Conservation (phyloP, 2,329 filamentous ascomycete genomes). For the Tolypocladium nubicola region DNA sequence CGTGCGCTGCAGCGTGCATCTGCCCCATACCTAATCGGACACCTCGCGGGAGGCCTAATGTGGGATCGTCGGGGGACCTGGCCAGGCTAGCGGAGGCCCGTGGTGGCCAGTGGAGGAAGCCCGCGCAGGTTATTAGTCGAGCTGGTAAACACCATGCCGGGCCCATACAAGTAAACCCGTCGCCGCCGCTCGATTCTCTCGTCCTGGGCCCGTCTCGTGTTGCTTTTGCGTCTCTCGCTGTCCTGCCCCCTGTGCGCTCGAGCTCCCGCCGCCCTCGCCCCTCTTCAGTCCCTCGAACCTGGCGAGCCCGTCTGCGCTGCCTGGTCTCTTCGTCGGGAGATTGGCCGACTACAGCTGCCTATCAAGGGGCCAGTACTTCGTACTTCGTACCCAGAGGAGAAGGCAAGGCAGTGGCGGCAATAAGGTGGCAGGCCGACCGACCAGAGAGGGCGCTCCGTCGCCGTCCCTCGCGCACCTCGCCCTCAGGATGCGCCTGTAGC, state of each 20-base stretch:
- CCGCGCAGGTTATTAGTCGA: neutral
- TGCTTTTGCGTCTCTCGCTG: neutral
- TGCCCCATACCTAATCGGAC: neutral
- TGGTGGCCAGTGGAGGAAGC: neutral
- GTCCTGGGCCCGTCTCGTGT: neutral
- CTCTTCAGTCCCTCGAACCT: neutral
- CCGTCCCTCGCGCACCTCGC: neutral
- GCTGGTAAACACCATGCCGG: neutral
- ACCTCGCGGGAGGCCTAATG: constrained; percentile 2
- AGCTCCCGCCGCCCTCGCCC: neutral
- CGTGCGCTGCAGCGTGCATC: neutral
- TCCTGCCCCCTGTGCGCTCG: neutral
- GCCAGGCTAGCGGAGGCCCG: neutral
- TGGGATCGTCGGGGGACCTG: constrained; percentile 3
- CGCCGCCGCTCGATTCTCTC: neutral
- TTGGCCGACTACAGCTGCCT: neutral
- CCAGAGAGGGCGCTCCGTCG: neutral
- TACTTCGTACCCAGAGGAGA: too few relatives aligned
- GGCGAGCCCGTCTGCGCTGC: neutral
- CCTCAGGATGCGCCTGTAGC: constrained; percentile 9
- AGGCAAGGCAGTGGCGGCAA: neutral
- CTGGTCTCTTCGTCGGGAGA: neutral
- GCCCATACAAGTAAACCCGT: neutral
- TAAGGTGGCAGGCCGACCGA: neutral
- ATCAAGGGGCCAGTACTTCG: neutral